Conservation (phyloP, 1,139 yeast species). For the Saccharomyces hybrid region DNA sequence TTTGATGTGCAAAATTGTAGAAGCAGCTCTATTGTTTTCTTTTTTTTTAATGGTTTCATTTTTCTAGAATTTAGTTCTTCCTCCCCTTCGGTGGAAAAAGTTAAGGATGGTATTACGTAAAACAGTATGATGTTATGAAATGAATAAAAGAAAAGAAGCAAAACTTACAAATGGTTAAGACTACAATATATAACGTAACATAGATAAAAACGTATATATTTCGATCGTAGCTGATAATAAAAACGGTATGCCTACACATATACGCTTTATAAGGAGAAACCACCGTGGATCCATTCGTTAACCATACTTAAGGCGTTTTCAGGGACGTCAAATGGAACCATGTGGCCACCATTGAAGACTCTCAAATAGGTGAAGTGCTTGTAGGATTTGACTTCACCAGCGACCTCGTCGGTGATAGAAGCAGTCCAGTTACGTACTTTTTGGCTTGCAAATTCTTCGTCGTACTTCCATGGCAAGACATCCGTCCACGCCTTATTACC, state of each 20-base stretch:
- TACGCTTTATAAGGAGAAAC: conserved; percentile 29
- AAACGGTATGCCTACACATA: neutral
- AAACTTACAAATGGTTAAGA: neutral
- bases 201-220: neutral
- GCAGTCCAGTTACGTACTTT: conserved; percentile 35
- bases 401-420: conserved; percentile 38
- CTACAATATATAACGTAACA: neutral
- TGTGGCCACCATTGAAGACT: conserved; percentile 62
- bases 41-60: neutral
- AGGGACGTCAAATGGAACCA: conserved; percentile 82
- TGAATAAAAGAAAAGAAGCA: neutral
- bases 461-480: conserved; percentile 58
- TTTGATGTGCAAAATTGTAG: neutral
- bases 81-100: neutral
- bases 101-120: neutral
- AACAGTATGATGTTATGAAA: neutral
- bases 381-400: conserved; percentile 52
- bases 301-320: conserved; percentile 66
- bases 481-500: conserved; percentile 83
- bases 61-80: neutral
- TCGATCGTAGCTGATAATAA: neutral
- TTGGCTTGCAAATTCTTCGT: conserved; percentile 44
- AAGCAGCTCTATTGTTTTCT: neutral
- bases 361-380: conserved; percentile 54
- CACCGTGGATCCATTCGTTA: conserved; percentile 65